Evolutionary conservation across 208 protist genomes (phyloP), one percentile per base, ranked within the genome.

Genomic region (Herpetomonas tarakana): DNA sequence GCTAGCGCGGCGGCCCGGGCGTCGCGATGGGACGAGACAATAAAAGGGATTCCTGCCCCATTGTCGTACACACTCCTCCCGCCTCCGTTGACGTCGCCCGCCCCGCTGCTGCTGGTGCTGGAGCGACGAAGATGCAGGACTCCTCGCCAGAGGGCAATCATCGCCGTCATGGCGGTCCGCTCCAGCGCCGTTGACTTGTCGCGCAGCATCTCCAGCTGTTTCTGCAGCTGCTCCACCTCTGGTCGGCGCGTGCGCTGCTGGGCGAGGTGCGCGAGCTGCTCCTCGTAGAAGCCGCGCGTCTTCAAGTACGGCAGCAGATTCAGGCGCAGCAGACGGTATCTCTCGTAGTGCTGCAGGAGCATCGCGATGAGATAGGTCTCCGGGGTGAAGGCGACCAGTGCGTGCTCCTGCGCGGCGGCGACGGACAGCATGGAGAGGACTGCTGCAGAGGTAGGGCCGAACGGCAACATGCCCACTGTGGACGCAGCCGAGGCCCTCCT

Each of bases 311-410:
- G 78, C 21, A 90, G 60, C 12, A 89, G 74, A 53, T 86, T 89
- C 22, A 89, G 61, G 61, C 76, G 65, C 51, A 92, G 76, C 65
- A 92, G 74, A 21, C 80, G 81, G 52, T 92, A 92, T 47, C 67
- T 71, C 58, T 92, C 86, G 64, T 92, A 92, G 58, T 85, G 78
- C 45, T 88, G 75, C 24, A 92, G 68, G 44, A 92, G 72, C 6
- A 71, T 50, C 0, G 86, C 72, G 12, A 77, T 65, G 27, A 92
- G 71, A 60, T 75, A 71, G 19, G 77, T 69, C 52, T 89, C 81
- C 7, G 57, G 67, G 14, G 62, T 76, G 62, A 89, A 92, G 53
- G 59, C 49, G 0, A 92, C 31, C 31, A 78, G 57, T 2, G 62
- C 58, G 59, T 58, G 51, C 52, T 59, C 7, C 44, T 16, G 41